Evolutionary conservation across 371 early-diverging fungal genomes (phyloP).

Genomic region (Mortierella sp.): DNA sequence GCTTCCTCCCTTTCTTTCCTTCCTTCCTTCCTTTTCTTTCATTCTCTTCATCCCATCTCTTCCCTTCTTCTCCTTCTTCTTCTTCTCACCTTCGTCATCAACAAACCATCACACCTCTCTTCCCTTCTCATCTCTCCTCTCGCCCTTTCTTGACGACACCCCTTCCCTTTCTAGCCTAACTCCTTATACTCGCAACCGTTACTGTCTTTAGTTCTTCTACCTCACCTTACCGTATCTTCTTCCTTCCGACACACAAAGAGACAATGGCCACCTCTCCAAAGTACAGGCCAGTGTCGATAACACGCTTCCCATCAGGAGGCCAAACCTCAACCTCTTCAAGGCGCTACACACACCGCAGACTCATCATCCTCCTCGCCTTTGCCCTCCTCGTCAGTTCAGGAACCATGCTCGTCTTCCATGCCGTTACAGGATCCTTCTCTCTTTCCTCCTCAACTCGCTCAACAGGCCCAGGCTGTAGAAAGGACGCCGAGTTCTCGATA

Average conservation of each 20-base stretch:
- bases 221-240: not conserved
- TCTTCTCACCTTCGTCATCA: not conserved
- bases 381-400: slow-evolving; percentile 44
- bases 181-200: not conserved
- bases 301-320: slow-evolving; percentile 20
- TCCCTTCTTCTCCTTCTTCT: not conserved
- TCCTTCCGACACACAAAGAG: not conserved
- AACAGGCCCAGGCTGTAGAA: slow-evolving; percentile 30
- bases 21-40: not conserved
- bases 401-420: slow-evolving; percentile 52
- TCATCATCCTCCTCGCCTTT: slow-evolving; percentile 39
- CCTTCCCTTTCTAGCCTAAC: not conserved
- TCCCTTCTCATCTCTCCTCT: not conserved
- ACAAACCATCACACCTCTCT: not conserved
- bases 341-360: slow-evolving; percentile 28
- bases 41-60: not conserved
- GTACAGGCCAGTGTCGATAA: slow-evolving; percentile 33
- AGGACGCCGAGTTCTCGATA: slow-evolving; percentile 43
- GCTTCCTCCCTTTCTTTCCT: not conserved
- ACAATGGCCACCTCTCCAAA: slow-evolving; percentile 52
- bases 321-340: slow-evolving; percentile 19
- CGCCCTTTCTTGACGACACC: not conserved
- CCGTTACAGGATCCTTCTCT: slow-evolving; percentile 27
- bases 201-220: not conserved
- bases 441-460: slow-evolving; percentile 9